A percentile compares a stretch with the other conserved stretches of the same genome.
phyloP scores from a whole-genome alignment of 2,329 filamentous ascomycete genomes.

The Beauveria brongniartii region DNA sequence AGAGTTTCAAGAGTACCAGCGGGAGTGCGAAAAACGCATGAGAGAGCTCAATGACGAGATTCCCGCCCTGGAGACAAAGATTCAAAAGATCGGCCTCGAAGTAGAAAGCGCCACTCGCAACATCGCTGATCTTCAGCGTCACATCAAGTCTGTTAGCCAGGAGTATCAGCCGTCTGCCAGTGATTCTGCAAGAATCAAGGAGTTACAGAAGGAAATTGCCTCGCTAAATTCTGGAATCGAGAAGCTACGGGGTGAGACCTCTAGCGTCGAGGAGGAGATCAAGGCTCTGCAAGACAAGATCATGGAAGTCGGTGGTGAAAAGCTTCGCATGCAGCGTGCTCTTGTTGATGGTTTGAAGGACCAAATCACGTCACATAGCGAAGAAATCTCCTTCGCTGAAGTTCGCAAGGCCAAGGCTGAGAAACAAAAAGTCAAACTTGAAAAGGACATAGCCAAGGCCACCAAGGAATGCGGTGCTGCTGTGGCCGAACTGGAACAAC shows the following conservation, averaged over 20 bases:
- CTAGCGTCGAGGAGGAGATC: constrained; percentile 86
- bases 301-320: constrained; percentile 95
- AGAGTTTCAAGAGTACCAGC: constrained; percentile 76
- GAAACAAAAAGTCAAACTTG: constrained; percentile 81
- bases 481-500: constrained; percentile 62
- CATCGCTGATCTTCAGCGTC: constrained; percentile 72
- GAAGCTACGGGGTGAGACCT: constrained; percentile 74
- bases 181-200: constrained; percentile 65
- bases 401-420: constrained; percentile 87
- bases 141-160: constrained; percentile 73
- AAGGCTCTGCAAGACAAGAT: constrained; percentile 91
- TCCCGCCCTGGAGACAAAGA: constrained; percentile 77
- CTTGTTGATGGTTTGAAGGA: constrained; percentile 86
- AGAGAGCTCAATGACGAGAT: constrained; percentile 69
- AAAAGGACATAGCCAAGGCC: constrained; percentile 73
- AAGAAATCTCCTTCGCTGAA: constrained; percentile 79
- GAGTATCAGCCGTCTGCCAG: constrained; percentile 75
- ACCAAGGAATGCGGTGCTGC: constrained; percentile 70
- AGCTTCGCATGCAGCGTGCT: constrained; percentile 79
- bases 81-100: constrained; percentile 85
- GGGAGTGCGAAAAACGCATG: constrained; percentile 66
- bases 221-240: constrained; percentile 70
- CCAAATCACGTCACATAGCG: constrained; percentile 70
- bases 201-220: constrained; percentile 69
- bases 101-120: constrained; percentile 81